These are phyloP conservation scores for Myrica gale DNA, from an alignment of 306 rosid genomes.

Conservation along the genomic window DNA sequence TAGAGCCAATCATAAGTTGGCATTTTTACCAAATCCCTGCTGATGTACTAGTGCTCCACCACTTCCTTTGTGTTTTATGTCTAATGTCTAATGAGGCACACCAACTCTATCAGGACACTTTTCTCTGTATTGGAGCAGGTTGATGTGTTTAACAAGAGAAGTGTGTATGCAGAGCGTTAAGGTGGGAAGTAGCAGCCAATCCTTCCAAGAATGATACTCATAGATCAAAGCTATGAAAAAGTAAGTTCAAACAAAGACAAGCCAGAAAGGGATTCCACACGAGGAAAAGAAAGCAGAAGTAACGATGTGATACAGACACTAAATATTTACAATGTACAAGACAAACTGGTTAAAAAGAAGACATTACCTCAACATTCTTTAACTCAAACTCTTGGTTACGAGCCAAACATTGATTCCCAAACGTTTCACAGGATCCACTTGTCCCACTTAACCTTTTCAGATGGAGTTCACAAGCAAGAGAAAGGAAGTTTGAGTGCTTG, in stretches of 20 bases:
- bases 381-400: constrained; percentile 81
- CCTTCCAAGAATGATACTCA: not conserved
- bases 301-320: not conserved
- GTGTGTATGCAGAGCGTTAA: not conserved
- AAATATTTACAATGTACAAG: not conserved
- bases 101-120: not conserved
- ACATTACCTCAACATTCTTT: constrained; percentile 83
- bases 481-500: constrained; percentile 17
- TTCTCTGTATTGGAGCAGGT: not conserved
- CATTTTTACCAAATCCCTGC: not conserved
- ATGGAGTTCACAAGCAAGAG: constrained; percentile 26
- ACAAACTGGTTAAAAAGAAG: not conserved
- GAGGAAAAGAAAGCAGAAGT: not conserved
- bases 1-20: not conserved
- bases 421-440: constrained; percentile 87
- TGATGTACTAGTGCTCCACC: not conserved
- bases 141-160: not conserved
- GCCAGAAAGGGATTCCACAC: not conserved
- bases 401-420: constrained; percentile 82
- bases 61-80: not conserved
- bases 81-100: not conserved
- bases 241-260: not conserved
- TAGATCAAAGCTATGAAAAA: not conserved
- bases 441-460: constrained; percentile 75
- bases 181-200: not conserved